Conservation (phyloP, 2,329 filamentous ascomycete genomes). For the Thielaviopsis euricoi region DNA sequence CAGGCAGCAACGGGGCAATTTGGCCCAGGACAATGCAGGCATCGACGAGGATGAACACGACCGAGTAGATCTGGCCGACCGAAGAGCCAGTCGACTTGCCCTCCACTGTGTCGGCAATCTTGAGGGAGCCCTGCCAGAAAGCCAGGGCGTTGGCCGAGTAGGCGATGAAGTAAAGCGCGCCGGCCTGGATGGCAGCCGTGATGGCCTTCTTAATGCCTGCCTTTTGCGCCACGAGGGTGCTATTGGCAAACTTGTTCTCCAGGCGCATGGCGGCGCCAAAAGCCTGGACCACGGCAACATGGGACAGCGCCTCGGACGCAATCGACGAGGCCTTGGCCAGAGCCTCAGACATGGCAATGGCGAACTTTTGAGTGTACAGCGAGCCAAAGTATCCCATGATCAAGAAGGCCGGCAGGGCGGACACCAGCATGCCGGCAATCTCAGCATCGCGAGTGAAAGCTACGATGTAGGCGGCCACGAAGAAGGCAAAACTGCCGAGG, state of each 20-base stretch:
- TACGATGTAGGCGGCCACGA: conserved; percentile 49
- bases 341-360: conserved; percentile 31
- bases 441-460: conserved; percentile 47
- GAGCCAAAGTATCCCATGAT: conserved; percentile 40
- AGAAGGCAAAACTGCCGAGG: conserved; percentile 45
- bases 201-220: conserved; percentile 42
- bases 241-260: conserved; percentile 39
- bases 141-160: conserved; percentile 51
- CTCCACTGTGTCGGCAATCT: conserved; percentile 25
- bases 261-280: conserved; percentile 43
- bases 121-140: conserved; percentile 49
- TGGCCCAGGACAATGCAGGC: conserved; percentile 46
- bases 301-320: conserved; percentile 43
- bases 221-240: conserved; percentile 31
- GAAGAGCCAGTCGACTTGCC: conserved; percentile 20
- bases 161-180: conserved; percentile 49
- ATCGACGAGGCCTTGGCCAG: conserved; percentile 43
- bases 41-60: conserved; percentile 47
- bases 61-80: conserved; percentile 39
- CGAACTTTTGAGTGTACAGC: conserved; percentile 35
- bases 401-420: conserved; percentile 45
- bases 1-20: conserved; percentile 45
- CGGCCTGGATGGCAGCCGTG: conserved; percentile 39
- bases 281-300: conserved; percentile 45
- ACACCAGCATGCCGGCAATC: conserved; percentile 47